These are phyloP conservation scores for Salix dunnii DNA, from an alignment of 345 rosid species.

Conservation along the genomic window DNA sequence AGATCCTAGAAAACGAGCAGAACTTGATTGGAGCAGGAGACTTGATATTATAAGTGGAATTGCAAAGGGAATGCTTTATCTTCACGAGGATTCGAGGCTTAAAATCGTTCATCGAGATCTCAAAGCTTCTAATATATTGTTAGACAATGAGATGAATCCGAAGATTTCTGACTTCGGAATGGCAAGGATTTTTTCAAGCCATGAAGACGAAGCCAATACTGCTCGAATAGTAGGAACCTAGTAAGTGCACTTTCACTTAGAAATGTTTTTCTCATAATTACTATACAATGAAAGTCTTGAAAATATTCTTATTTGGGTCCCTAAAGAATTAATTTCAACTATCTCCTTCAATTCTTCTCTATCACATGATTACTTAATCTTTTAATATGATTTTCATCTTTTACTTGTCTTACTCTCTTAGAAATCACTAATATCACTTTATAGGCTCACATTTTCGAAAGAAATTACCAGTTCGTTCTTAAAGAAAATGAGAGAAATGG, in stretches of 20 bases:
- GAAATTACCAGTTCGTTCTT: no score
- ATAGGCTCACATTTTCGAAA: no score
- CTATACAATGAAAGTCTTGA: no score
- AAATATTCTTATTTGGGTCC: no score
- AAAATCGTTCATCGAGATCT: constrained; percentile 55
- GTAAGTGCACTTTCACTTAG: constrained; percentile 25
- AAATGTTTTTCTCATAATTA: no score
- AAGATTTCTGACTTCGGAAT: constrained; percentile 62
- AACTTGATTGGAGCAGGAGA: constrained; percentile 25
- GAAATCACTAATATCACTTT: no score
- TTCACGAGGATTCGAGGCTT: constrained; percentile 48
- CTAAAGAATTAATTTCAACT: no score
- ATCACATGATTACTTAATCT: no score
- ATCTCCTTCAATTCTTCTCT: no score
- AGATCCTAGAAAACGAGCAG: constrained; percentile 23
- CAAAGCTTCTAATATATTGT: constrained; percentile 49
- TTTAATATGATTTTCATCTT: no score
- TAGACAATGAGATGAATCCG: constrained; percentile 51
- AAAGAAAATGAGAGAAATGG: no score
- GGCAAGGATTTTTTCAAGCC: constrained; percentile 42
- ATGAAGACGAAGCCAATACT: constrained; percentile 38
- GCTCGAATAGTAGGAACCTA: constrained; percentile 49
- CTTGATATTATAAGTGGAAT: constrained; percentile 25
- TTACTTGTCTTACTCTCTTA: no score
- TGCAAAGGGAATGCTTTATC: constrained; percentile 34